A percentile compares a stretch with the other conserved stretches of the same genome.
Evolutionary conservation across 1,284 basidiomycete species (phyloP).

Genomic region (Microbotryum intermedium): DNA sequence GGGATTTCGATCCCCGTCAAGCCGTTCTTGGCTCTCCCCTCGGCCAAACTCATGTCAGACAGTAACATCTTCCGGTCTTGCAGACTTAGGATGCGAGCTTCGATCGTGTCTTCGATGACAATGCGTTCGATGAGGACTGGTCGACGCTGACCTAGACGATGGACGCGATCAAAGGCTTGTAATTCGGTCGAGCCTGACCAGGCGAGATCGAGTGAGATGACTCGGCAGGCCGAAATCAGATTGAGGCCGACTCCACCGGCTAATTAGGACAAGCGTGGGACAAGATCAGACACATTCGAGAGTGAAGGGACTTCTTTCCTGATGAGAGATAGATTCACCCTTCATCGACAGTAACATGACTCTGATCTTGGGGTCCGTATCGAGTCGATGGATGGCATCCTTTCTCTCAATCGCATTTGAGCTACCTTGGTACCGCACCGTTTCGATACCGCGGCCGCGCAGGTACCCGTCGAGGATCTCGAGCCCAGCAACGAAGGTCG

Average conservation of each 20-base stretch:
- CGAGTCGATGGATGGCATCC: background rate
- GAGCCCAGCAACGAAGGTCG: too few relatives aligned
- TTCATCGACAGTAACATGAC: slow-evolving; percentile 10
- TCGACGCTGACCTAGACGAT: too few relatives aligned
- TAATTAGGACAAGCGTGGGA: slow-evolving; percentile 1
- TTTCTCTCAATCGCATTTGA: background rate
- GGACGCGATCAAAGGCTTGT: too few relatives aligned
- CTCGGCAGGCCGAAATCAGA: slow-evolving; percentile 62
- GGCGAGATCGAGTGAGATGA: slow-evolving; percentile 52
- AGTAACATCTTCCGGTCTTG: too few relatives aligned
- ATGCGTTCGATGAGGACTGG: too few relatives aligned
- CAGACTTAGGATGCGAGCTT: too few relatives aligned
- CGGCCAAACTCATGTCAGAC: too few relatives aligned
- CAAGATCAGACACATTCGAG: background rate
- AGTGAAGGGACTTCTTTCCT: background rate
- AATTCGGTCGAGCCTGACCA: slow-evolving; percentile 46
- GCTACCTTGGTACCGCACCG: background rate
- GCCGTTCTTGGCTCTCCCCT: too few relatives aligned
- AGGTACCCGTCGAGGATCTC: too few relatives aligned
- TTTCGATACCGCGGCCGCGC: background rate
- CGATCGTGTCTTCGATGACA: too few relatives aligned
- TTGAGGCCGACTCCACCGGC: slow-evolving; percentile 58
- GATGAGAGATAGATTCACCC: background rate
- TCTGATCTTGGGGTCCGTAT: background rate
- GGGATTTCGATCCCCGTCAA: too few relatives aligned